phyloP scores from a whole-genome alignment of 495 filamentous ascomycete genomes.

The Podospora comata region DNA sequence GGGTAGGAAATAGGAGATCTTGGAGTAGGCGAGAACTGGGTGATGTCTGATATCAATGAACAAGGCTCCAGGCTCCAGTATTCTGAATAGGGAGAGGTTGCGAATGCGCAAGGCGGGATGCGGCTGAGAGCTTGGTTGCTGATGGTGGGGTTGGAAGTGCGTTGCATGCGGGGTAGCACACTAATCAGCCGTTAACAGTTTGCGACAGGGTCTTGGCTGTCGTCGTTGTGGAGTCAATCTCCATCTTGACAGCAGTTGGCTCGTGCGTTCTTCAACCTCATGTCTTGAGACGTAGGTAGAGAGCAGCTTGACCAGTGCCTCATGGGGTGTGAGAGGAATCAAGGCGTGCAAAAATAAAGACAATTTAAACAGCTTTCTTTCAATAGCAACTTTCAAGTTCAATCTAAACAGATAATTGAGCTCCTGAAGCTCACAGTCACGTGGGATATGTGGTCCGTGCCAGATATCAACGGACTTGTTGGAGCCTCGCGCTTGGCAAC shows the following conservation, averaged over 20 bases:
- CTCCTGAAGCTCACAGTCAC: not conserved
- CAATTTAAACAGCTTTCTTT: not conserved
- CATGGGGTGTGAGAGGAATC: not conserved
- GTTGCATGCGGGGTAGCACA: slow-evolving; percentile 1
- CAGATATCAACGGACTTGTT: not conserved
- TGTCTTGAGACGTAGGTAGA: not conserved
- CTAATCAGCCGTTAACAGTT: not conserved
- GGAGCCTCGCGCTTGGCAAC: not conserved
- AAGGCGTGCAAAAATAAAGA: not conserved
- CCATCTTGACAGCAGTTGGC: not conserved
- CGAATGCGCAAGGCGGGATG: not conserved
- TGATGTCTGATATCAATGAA: not conserved
- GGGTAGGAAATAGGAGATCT: not conserved
- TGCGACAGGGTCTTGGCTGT: slow-evolving; percentile 3
- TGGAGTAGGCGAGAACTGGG: not conserved
- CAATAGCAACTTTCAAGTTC: not conserved
- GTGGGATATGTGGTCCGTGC: not conserved
- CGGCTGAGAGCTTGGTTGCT: not conserved
- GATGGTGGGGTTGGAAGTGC: not conserved
- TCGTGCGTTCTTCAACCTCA: slow-evolving; percentile 3
- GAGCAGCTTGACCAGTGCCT: not conserved
- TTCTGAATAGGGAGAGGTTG: not conserved
- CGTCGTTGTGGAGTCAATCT: not conserved
- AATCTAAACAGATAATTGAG: not conserved
- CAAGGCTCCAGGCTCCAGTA: not conserved